Base-by-base conservation (phyloP, 805 yeast species). In the Wickerhamomyces subpelliculosus region DNA sequence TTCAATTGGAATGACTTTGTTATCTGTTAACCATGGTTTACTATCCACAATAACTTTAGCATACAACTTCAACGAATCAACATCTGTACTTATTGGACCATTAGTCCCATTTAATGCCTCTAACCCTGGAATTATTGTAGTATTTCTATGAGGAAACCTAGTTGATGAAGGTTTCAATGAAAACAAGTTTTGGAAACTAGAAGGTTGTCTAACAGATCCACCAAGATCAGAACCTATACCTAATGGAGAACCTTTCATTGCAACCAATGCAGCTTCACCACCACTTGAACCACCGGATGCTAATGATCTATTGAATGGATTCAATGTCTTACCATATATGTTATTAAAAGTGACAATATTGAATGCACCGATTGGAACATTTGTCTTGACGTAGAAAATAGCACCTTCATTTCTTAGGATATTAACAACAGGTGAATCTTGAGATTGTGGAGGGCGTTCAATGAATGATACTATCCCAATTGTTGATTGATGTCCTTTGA, bases 191-290 rank as follows among this genome's bases (percentile, higher is more conserved):
- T 58, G 60, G 43, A 58, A 65, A 16, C 67, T 53, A 5, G 75
- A 64, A 1, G 78, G 78, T 28, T 61, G 63, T 27, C 78, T 55
- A 22, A 72, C 61, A 5, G 70, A 61, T 5, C 78, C 78, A 16
- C 75, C 78, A 28, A 71, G 62, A 50, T 72, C 78, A 3, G 73
- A 64, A 14, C 80, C 80, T 30, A 77, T 51, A 10, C 81, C 80
- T 10, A 46, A 14, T 22, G 42, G 11, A 55, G 62, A 23, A 6
- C 75, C 75, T 34, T 56, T 49, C 34, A 67, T 44, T 2, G 64
- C 64, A 8, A 69, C 46, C n/a, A 73, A 45, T 3, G 75, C 70
- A n/a, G 69, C 72, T 35, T 71, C 77, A 22, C 78, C 78, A 4
- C 75, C 75, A 4, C 73, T 66, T 11, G 73, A 67, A 1, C 78